Evolutionary conservation across 148 eudicot species (phyloP), one percentile per base, ranked within the genome.

Genomic region (Limonium bicolor): DNA sequence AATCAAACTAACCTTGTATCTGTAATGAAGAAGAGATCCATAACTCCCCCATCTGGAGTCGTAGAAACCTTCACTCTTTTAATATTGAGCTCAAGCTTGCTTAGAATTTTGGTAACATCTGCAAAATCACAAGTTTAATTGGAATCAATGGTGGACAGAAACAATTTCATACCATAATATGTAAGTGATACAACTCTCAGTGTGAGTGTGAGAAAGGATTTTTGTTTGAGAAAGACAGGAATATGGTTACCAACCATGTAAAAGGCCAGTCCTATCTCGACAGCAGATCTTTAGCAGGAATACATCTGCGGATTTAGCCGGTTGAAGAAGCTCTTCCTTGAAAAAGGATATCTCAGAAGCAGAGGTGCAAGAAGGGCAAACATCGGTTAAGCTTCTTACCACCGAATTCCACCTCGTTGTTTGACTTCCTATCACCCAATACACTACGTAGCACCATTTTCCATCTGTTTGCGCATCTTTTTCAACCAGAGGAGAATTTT

Each of bases 381-480:
- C 90, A 52, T 40, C 92, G 27, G 73, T 54, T 27, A 88, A 54
- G 53, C 96, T 76, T 48, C 68, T 79, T 68, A 78, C 76, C 70
- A 87, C 59, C 65, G 82, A 65, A 65, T 62, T 46, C 96, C 94
- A 82, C 36, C 69, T 74, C 4, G 86, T 87, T 48, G 31, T 65
- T 19, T 75, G 62, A 31, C 68, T 74, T n/a, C 72, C 85, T 12
- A 62, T 14, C 0, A 87, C 96, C 88, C 82, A 87, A 37, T 78
- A 60, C 36, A 87, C 90, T 60, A 87, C 41, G 64, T 78, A 87
- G 63, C 96, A 87, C 96, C 96, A 87, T 61, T 71, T 82, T 22
- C 96, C 96, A 52, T 87, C 96, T 2, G 96, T 88, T 21, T 94
- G 78, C 44, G 79, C 67, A 74, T 88, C 94, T 88, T 53, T 55